Base-by-base conservation (phyloP, 495 filamentous ascomycete genomes). In the Aspergillus kassunensis region DNA sequence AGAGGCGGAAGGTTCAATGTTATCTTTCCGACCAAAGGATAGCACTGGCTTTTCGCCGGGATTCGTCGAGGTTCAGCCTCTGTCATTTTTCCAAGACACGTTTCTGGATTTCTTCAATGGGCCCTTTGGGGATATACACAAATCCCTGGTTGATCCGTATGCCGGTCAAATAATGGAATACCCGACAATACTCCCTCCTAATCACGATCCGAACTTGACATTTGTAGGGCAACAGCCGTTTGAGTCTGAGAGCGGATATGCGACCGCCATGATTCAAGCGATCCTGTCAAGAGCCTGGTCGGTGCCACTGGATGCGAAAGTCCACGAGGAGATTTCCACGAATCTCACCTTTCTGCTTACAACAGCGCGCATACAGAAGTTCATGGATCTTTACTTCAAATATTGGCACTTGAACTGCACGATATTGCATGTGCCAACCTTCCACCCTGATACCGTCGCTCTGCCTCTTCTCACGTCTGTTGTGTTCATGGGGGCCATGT, bases 401-500 rank as follows among this genome's bases (percentile, higher is more conserved):
- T 72, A 69, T 49, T 78, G 75, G 75, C 73, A 78, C 29, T 65
- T 62, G 3, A 75, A 68, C 53, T 75, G 72, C 44, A 49, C 70
- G 2, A 70, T 77, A 31, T 50, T 77, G 10, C 72, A 76, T 48
- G 25, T 55, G 2, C 66, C 70, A 1, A 63, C 72, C 0, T 76
- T 79, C 31, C 63, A 74, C 40, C 57, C 66, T 7, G 70, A 73
- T 16, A 59, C 58, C 1, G 63, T 63, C 8, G 53, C 72, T 4
- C 47, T 70, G 43, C 64, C 73, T 0, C 58, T 79, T 1, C 59
- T 79, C 4, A 61, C 68, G 2, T 56, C 65, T 6, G 60, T 79
- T 3, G 56, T 63, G 3, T 70, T 75, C 20, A 73, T 77, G 65
- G 76, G 76, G 6, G 76, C 73, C 0, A 75, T 77, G 65, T 79